phyloP scores from a whole-genome alignment of 129 eudicot species.

The Pulicaria dysenterica region DNA sequence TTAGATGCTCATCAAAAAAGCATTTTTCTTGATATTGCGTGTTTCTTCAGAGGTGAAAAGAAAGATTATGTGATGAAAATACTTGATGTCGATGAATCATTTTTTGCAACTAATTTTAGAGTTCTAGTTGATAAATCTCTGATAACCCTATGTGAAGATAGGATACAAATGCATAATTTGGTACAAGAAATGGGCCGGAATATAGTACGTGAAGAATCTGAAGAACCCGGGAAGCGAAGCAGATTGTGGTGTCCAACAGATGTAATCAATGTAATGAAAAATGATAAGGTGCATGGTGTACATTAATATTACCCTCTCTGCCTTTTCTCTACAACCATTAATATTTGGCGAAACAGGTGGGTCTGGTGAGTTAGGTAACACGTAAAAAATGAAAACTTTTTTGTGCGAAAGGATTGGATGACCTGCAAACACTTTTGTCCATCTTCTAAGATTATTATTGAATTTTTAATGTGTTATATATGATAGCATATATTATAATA shows the following conservation, averaged over 20 bases:
- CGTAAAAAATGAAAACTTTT: background rate
- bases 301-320: background rate
- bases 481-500: background rate
- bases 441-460: background rate
- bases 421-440: background rate
- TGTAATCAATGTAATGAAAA: slow-evolving; percentile 34
- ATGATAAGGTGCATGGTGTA: slow-evolving; percentile 38
- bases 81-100: slow-evolving; percentile 45
- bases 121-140: slow-evolving; percentile 52
- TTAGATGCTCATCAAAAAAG: slow-evolving; percentile 53
- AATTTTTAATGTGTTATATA: background rate
- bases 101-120: slow-evolving; percentile 36
- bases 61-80: slow-evolving; percentile 50
- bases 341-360: background rate
- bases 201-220: slow-evolving; percentile 48
- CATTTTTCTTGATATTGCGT: slow-evolving; percentile 67
- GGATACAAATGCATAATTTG: slow-evolving; percentile 66
- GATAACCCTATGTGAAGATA: slow-evolving; percentile 33
- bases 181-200: slow-evolving; percentile 67
- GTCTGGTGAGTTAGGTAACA: background rate
- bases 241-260: slow-evolving; percentile 60
- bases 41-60: slow-evolving; percentile 50
- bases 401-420: background rate
- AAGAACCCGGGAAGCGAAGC: slow-evolving; percentile 51
- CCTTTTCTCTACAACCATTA: slow-evolving; percentile 3